phyloP scores from a whole-genome alignment of 2,329 filamentous ascomycete genomes.

The Alternaria rosae region DNA sequence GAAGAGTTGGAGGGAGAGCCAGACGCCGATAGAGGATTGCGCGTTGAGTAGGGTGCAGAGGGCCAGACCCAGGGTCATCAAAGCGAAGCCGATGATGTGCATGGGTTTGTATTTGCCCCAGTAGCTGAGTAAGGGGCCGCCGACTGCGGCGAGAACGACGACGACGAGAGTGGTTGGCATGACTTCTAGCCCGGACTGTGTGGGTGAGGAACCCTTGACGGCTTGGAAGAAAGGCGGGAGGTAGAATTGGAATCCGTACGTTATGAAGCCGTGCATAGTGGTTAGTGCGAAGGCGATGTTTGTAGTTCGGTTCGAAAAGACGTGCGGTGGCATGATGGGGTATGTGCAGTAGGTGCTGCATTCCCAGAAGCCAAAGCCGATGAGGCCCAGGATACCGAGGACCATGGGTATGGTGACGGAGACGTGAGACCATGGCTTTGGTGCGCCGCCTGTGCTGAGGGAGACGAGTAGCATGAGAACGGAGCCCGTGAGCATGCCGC shows the following conservation, averaged over 20 bases:
- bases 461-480: conserved; percentile 54
- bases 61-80: conserved; percentile 28
- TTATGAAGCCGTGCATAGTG: conserved; percentile 40
- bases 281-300: conserved; percentile 45
- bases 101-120: conserved; percentile 40
- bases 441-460: conserved; percentile 55
- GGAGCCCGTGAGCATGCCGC: conserved; percentile 51
- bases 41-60: conserved; percentile 27
- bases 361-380: conserved; percentile 52
- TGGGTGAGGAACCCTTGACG: conserved; percentile 30
- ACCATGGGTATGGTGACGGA: conserved; percentile 55
- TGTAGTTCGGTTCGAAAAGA: conserved; percentile 57
- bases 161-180: conserved; percentile 36
- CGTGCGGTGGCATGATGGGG: conserved; percentile 52
- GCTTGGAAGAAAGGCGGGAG: conserved; percentile 42
- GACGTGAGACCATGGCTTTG: conserved; percentile 53
- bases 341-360: conserved; percentile 35
- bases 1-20: conserved; percentile 36
- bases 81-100: conserved; percentile 33
- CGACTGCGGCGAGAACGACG: conserved; percentile 29
- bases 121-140: conserved; percentile 29
- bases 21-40: conserved; percentile 15
- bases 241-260: conserved; percentile 38
- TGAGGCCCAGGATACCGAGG: conserved; percentile 52
- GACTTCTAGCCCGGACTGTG: conserved; percentile 35